Evolutionary conservation across 2,329 filamentous ascomycete species (phyloP), one percentile per base, ranked within the genome.

Genomic region (Zopfia rhizophila): DNA sequence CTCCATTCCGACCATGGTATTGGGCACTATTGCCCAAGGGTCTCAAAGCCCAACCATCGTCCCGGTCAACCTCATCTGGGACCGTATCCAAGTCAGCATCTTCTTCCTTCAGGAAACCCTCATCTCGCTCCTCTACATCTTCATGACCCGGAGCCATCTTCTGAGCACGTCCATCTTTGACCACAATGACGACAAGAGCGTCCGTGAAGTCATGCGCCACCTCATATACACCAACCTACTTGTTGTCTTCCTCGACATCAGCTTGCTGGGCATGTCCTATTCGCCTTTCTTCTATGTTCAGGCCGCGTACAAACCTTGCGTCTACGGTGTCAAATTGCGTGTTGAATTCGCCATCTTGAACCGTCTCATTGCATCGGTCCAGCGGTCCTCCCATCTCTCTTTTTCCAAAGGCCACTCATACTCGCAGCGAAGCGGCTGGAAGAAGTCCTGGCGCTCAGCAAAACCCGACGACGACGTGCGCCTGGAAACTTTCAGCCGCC

Each of bases 1-100:
- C 27, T 79, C 84, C 49, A 63, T 79, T 0, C 75, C 80, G 0
- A 78, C 78, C 7, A 77, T 76, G 1, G 71, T 83, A 1, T 61
- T 85, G 25, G 76, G 78, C 3, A 81, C 73, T 45, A 72, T 47
- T 80, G 77, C 5, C 64, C 40, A 44, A 37, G 6, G 30, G 4
- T 19, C 31, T n/a, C n/a, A n/a, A n/a, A n/a, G n/a, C n/a, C n/a
- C n/a, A n/a, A n/a, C n/a, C n/a, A n/a, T n/a, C n/a, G n/a, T n/a
- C n/a, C n/a, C n/a, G n/a, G 45, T 3, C 12, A 69, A 69, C 42
- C 60, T 56, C n/a, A 50, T 69, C 35, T 68, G 65, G 59, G 68
- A 71, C 39, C 63, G 63, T n/a, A n/a, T n/a, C n/a, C 68, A 72
- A 42, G 66, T 72, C 61, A 56, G 55, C 16, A 54, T 60, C 13